Percentiles rank a stretch among this genome's conserved stretches.
Evolutionary conservation across 768 basidiomycete genomes (phyloP).

Genomic region (Stropharia rugosoannulata): DNA sequence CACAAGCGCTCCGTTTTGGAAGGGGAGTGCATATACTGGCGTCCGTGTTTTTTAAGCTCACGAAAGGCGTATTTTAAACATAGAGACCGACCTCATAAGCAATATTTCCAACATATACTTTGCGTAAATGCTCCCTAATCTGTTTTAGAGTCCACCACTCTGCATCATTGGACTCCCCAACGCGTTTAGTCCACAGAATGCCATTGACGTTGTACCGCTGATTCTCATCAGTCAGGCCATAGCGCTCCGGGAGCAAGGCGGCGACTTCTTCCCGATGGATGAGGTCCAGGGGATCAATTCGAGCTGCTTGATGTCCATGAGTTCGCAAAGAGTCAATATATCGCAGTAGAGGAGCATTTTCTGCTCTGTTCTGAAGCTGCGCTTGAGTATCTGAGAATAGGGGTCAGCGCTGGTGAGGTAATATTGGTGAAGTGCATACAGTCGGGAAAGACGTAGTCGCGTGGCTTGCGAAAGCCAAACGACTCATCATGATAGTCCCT

Average conservation of each 20-base stretch:
- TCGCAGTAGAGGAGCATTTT: slow-evolving; percentile 73
- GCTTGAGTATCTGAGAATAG: slow-evolving; percentile 52
- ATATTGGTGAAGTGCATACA: slow-evolving; percentile 44
- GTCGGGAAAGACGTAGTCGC: slow-evolving; percentile 65
- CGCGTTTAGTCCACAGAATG: slow-evolving; percentile 71
- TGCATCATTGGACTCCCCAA: slow-evolving; percentile 29
- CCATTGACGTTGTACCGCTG: slow-evolving; percentile 72
- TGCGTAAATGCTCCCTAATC: slow-evolving; percentile 67
- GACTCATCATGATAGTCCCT: slow-evolving; percentile 71
- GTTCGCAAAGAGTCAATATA: slow-evolving; percentile 89
- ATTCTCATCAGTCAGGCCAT: slow-evolving; percentile 60
- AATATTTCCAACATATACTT: slow-evolving; percentile 80
- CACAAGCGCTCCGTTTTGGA: slow-evolving; percentile 84
- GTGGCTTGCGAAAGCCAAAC: slow-evolving; percentile 71
- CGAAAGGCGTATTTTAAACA: background rate
- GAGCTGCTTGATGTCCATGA: slow-evolving; percentile 82
- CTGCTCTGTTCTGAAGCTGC: slow-evolving; percentile 66
- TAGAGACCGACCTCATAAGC: slow-evolving; percentile 67
- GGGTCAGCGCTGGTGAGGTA: background rate
- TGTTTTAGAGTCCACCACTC: slow-evolving; percentile 68
- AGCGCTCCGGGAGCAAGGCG: slow-evolving; percentile 75
- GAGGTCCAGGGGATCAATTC: slow-evolving; percentile 85
- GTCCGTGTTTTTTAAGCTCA: background rate
- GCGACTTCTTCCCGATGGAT: slow-evolving; percentile 80
- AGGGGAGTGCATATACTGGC: slow-evolving; percentile 80